phyloP scores from a whole-genome alignment of 768 basidiomycete genomes.

The Antrodiella citrinella region DNA sequence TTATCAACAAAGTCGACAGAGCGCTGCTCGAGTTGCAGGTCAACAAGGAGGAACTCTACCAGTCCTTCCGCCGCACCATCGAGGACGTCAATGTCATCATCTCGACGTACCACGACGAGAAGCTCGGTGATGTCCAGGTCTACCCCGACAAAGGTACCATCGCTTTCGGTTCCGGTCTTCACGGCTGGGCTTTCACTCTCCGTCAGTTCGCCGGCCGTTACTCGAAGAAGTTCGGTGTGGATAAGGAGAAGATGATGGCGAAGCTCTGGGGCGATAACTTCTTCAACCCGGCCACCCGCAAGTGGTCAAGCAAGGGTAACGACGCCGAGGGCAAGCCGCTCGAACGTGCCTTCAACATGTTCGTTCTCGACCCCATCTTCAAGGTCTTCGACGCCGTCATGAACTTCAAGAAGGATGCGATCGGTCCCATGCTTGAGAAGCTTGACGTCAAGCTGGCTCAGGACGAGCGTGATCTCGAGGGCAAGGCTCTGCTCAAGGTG shows the following conservation, averaged over 20 bases:
- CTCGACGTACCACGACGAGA: constrained; percentile 90
- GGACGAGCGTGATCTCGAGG: constrained; percentile 90
- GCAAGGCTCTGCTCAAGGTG: constrained; percentile 93
- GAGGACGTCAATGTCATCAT: constrained; percentile 98
- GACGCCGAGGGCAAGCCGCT: constrained; percentile 83
- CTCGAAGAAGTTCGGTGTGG: constrained; percentile 97
- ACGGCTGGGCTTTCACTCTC: constrained; percentile 99
- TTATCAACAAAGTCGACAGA: constrained; percentile 99
- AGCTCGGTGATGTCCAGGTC: constrained; percentile 96
- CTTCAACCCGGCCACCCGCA: constrained; percentile 95
- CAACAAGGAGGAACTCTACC: constrained; percentile 93
- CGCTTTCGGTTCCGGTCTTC: constrained; percentile 98
- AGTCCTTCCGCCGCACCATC: constrained; percentile 95
- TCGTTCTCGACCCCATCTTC: constrained; percentile 99
- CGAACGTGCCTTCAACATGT: constrained; percentile 97
- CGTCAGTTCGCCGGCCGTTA: constrained; percentile 94
- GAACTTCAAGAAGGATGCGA: constrained; percentile 97
- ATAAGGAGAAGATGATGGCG: constrained; percentile 96
- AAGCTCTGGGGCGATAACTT: constrained; percentile 99
- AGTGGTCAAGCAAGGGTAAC: constrained; percentile 80
- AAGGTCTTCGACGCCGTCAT: constrained; percentile 96
- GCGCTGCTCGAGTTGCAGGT: constrained; percentile 98
- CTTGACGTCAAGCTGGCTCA: constrained; percentile 84
- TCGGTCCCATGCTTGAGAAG: constrained; percentile 84
- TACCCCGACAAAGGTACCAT: constrained; percentile 98